Evolutionary conservation across 2,329 filamentous ascomycete species (phyloP), one percentile per base, ranked within the genome.

Genomic region (Neofusicoccum laricinum): DNA sequence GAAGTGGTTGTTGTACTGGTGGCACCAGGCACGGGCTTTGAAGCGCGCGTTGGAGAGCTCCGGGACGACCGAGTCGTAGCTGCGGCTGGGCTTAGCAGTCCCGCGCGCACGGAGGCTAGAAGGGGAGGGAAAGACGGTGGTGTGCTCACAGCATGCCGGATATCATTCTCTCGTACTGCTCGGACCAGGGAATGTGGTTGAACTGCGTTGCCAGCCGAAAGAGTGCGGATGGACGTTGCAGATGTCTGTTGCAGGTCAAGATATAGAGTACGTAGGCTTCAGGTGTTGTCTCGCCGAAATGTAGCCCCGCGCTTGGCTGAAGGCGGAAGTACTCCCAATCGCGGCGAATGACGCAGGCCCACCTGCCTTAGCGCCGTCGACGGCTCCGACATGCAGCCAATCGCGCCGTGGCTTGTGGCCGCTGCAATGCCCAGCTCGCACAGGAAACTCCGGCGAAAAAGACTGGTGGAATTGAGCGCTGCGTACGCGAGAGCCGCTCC

Each of bases 81-180:
- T 85, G 17, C 21, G 17, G 30, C 30, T 11, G 43, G 32, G 53
- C 51, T 66, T 25, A 61, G 25, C 25, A 25, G 4, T 25, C 25
- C n/a, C n/a, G n/a, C n/a, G n/a, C n/a, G n/a, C n/a, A 46, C 30
- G 43, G 5, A 36, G 11, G 34, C 5, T 41, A 4, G 10, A 43
- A 43, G n/a, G 40, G 2, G n/a, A 17, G 40, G n/a, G 6, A 2
- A 43, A 12, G 14, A 6, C 14, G n/a, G n/a, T n/a, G 4, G 25
- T 25, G 25, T 4, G 25, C 80, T 68, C 72, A 86, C 84, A 87
- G 77, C 78, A 88, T 85, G 32, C 86, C 85, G 0, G 85, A 88
- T 53, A 88, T 84, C 85, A 88, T 88, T 70, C 84, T 85, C 70
- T 88, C 84, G 62, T 87, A 88, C 66, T 87, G 82, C 7, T 87